These are phyloP conservation scores for Dioscorea alata DNA, from an alignment of 106 monocot genomes.

Conservation along the genomic window DNA sequence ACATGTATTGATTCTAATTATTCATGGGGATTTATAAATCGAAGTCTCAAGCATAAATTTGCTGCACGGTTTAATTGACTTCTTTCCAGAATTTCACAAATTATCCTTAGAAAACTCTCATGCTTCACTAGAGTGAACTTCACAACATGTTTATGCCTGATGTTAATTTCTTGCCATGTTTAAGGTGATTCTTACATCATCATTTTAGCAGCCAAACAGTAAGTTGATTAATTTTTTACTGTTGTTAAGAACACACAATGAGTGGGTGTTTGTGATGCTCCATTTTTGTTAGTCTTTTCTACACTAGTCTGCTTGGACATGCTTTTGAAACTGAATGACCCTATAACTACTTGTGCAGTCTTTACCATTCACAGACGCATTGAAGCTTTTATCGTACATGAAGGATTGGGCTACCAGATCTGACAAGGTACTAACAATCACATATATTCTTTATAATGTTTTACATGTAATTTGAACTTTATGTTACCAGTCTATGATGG, in stretches of 20 bases:
- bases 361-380: constrained; percentile 81
- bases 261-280: too few species aligned
- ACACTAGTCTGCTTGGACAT: background rate
- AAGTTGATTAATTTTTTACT: background rate
- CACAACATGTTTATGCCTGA: too few species aligned
- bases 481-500: background rate
- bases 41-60: too few species aligned
- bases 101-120: too few species aligned
- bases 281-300: background rate
- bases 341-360: constrained; percentile 45
- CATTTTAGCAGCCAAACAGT: background rate
- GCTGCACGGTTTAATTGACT: too few species aligned
- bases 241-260: background rate
- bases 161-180: background rate
- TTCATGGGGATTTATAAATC: too few species aligned
- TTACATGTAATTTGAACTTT: background rate
- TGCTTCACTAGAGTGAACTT: too few species aligned
- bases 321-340: background rate
- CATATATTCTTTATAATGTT: background rate
- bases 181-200: background rate
- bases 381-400: constrained; percentile 84
- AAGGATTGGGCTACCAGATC: constrained; percentile 72
- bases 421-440: constrained; percentile 36
- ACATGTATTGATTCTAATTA: too few species aligned
- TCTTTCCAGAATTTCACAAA: too few species aligned